A percentile compares a stretch with the other conserved stretches of the same genome.
Evolutionary conservation across 345 rosid genomes (phyloP).

Genomic region (sweet orange (Citrus sinensis)): DVS_A1.0 CM039163.1:41076001-41076500

Average conservation of each 20-base stretch:
- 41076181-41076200: constrained; percentile 72
- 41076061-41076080: constrained; percentile 14
- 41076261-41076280: not conserved
- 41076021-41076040: constrained; percentile 1
- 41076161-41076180: constrained; percentile 86
- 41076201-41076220: constrained; percentile 81
- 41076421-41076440: not conserved
- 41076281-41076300: not conserved
- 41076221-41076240: constrained; percentile 58
- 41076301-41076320: constrained; percentile 95
- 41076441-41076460: not conserved
- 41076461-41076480: not conserved
- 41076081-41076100: not conserved
- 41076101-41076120: not conserved
- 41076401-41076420: not conserved
- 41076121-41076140: constrained; percentile 7
- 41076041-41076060: constrained; percentile 32
- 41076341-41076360: constrained; percentile 80
- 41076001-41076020: not conserved
- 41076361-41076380: not conserved
- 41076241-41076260: constrained; percentile 7
- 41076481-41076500: not conserved
- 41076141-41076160: constrained; percentile 83
- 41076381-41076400: not conserved
- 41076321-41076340: constrained; percentile 96